Base-by-base conservation (phyloP, 2,329 filamentous ascomycete species). In the Aspergillus neoniger region DNA sequence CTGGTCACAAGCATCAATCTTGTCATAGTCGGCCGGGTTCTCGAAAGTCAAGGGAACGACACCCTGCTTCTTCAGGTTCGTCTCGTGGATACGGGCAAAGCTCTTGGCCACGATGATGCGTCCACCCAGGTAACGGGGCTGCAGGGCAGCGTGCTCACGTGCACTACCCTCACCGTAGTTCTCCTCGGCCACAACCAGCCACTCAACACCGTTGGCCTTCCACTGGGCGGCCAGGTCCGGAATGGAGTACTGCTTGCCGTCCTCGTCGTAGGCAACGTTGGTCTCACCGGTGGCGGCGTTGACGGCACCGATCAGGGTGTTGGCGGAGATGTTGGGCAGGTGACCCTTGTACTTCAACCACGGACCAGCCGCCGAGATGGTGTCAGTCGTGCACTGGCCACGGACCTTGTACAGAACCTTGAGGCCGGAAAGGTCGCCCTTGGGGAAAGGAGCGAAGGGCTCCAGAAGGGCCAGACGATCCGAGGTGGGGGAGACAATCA, bases 261-360 rank as follows among this genome's bases (percentile, higher is more conserved):
- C 88, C 60, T 90, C 80, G 76, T 99, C 95, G 79, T 96, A 95
- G 5, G 94, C 95, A 19, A 86, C 88, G 77, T 98, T 98, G 65
- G 95, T 93, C 78, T 96, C 93, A 68, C 89, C 90, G 0, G 94
- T 99, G 64, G 91, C 91, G 47, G 91, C 92, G 77, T 97, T 97
- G 74, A 93, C 85, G 62, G 95, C 95, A 57, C 92, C 95, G 79
- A 97, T 97, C 67, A 99, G 87, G 2, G 95, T 99, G 85, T 99
- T 99, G 74, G 92, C 92, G 69, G 89, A 91, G 77, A 99, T 99
- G 83, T 99, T 99, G 76, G 95, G 92, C 64, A 99, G 86, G 79
- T 99, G 95, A 64, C 95, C 95, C 84, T 98, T 98, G 87, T 98
- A 99, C 80, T 98, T 98, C 68, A 99, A 86, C 94, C 94, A 98